Evolutionary conservation across 371 early-diverging fungal species (phyloP).

Genomic region (Mortierella sp.): DNA sequence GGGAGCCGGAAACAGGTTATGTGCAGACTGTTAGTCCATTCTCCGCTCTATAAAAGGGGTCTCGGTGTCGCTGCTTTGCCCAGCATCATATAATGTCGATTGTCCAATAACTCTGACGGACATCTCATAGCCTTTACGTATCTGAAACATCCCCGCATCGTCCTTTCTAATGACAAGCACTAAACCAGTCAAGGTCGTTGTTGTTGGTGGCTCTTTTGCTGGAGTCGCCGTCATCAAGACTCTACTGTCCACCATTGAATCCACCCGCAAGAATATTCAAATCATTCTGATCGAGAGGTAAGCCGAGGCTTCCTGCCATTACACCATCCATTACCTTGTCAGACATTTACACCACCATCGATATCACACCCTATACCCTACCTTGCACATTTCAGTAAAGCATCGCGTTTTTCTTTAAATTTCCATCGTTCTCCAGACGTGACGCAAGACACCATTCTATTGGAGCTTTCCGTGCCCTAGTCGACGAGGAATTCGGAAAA

Average conservation of each 20-base stretch:
- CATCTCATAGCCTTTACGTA: background rate
- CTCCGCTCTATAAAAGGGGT: no score
- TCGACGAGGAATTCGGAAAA: slow-evolving; percentile 58
- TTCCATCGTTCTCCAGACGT: slow-evolving; percentile 13
- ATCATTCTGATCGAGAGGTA: slow-evolving; percentile 64
- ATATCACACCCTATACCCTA: no score
- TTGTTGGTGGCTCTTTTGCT: slow-evolving; percentile 63
- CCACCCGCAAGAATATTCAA: slow-evolving; percentile 47
- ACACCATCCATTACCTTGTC: no score
- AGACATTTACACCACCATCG: background rate
- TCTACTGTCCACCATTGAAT: slow-evolving; percentile 52
- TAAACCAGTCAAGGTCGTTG: slow-evolving; percentile 41
- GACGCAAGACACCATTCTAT: slow-evolving; percentile 61
- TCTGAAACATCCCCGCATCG: background rate
- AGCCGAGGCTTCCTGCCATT: no score
- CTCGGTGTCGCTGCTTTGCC: no score
- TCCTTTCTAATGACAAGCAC: background rate
- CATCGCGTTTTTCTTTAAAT: background rate
- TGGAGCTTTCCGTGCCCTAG: slow-evolving; percentile 62
- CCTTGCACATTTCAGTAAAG: background rate
- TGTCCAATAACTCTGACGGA: no score
- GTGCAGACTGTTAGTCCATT: no score
- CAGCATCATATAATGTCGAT: no score
- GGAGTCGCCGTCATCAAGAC: slow-evolving; percentile 59
- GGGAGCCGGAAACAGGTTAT: no score